These are phyloP conservation scores for Platanthera guangdongensis DNA, from an alignment of 106 monocot genomes.

Conservation along the genomic window DNA sequence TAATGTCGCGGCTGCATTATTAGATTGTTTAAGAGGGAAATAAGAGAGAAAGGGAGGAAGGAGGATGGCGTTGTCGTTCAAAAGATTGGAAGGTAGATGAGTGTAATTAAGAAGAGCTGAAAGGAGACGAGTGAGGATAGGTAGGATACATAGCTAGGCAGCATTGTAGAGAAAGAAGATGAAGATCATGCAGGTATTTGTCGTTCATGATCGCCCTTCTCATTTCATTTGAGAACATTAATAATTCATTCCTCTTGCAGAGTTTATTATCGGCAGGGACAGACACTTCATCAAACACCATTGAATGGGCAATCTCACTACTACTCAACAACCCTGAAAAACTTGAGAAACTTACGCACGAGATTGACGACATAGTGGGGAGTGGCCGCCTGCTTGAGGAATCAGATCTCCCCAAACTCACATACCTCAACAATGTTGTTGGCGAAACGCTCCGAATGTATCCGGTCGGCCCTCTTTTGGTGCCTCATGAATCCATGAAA, in stretches of 20 bases:
- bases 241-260: not conserved
- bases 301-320: constrained; percentile 39
- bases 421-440: constrained; percentile 10
- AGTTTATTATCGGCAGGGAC: constrained; percentile 24
- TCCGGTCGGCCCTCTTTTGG: constrained; percentile 23
- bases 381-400: not conserved
- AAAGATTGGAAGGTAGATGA: not conserved
- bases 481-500: constrained; percentile 30
- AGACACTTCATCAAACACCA: constrained; percentile 24
- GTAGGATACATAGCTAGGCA: constrained; percentile 4
- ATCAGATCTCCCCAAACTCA: constrained; percentile 6
- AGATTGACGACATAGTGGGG: constrained; percentile 13
- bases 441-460: constrained; percentile 26
- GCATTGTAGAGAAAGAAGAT: not conserved
- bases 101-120: not conserved
- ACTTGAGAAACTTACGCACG: constrained; percentile 2
- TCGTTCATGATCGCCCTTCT: too few relatives aligned
- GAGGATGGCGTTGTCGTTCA: too few relatives aligned
- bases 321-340: constrained; percentile 18
- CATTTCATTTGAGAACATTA: not conserved
- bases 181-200: too few relatives aligned
- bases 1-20: too few relatives aligned
- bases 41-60: not conserved
- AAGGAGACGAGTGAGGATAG: not conserved
- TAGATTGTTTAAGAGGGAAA: too few relatives aligned